These are phyloP conservation scores for Termitomyces sp. DNA, from an alignment of 1,284 basidiomycete genomes.

Conservation along the genomic window DNA sequence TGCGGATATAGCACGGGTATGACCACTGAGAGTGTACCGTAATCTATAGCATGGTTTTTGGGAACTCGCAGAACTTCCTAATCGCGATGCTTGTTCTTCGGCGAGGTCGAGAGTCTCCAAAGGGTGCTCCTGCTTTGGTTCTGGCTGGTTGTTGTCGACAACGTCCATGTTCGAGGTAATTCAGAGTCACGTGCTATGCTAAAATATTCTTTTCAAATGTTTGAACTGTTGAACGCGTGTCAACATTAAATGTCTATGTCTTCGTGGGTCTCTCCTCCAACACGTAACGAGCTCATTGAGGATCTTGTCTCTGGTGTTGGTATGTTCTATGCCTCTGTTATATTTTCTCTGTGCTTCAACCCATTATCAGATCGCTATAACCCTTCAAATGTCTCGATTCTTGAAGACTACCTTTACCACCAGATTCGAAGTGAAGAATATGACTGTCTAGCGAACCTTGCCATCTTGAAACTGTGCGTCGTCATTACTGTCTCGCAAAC, in stretches of 20 bases:
- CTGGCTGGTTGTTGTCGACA: conserved; percentile 1
- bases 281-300: conserved; percentile 81
- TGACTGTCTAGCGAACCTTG: conserved; percentile 90
- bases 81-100: not conserved
- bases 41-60: conserved; percentile 33
- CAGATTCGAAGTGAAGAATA: conserved; percentile 89
- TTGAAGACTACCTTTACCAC: conserved; percentile 93
- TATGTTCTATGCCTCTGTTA: conserved; percentile 33
- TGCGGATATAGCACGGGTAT: conserved; percentile 68
- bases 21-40: conserved; percentile 61
- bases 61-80: not conserved
- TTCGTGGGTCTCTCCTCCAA: conserved; percentile 65
- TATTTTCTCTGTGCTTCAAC: conserved; percentile 8
- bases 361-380: conserved; percentile 81
- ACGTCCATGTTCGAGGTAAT: conserved; percentile 14
- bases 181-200: conserved; percentile 20
- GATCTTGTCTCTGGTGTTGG: conserved; percentile 90
- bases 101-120: not conserved
- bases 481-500: not conserved
- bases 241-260: conserved; percentile 37
- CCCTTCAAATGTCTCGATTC: conserved; percentile 85
- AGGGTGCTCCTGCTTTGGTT: not conserved
- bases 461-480: conserved; percentile 78
- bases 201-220: conserved; percentile 13
- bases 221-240: not conserved